A percentile compares a stretch with the other conserved stretches of the same genome.
Conservation (phyloP, 2,329 filamentous ascomycete genomes). For the Aspergillus neoniger region DNA sequence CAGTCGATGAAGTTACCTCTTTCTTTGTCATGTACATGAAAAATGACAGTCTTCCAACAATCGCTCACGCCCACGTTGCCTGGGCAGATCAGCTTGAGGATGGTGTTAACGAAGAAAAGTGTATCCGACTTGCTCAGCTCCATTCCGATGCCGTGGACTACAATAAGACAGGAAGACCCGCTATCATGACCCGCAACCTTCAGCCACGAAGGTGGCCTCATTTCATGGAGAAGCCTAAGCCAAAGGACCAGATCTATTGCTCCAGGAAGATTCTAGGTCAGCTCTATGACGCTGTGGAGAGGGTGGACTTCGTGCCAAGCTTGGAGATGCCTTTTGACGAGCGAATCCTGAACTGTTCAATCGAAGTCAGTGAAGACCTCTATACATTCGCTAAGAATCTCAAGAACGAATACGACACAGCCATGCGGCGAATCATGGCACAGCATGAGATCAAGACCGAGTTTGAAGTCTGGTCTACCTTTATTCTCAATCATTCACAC, state of each 20-base stretch:
- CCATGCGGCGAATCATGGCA: conserved; percentile 76
- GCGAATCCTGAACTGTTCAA: conserved; percentile 66
- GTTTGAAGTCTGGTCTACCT: conserved; percentile 89
- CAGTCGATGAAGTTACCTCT: conserved; percentile 69
- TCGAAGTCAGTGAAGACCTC: conserved; percentile 56
- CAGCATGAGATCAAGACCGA: conserved; percentile 83
- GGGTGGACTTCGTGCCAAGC: conserved; percentile 70
- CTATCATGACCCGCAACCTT: conserved; percentile 64
- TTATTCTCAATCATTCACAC: conserved; percentile 73
- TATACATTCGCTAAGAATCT: conserved; percentile 64
- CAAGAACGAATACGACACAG: conserved; percentile 76
- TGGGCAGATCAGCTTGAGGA: conserved; percentile 64
- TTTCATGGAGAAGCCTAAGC: conserved; percentile 73
- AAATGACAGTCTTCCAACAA: conserved; percentile 76
- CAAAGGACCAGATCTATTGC: conserved; percentile 56
- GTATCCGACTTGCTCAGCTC: conserved; percentile 72
- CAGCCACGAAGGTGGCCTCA: conserved; percentile 73
- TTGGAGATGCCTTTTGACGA: conserved; percentile 73
- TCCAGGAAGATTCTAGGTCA: conserved; percentile 74
- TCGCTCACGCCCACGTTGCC: conserved; percentile 80
- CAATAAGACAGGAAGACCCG: conserved; percentile 81
- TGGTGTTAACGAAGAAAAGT: conserved; percentile 69
- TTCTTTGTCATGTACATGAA: conserved; percentile 96
- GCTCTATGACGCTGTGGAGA: conserved; percentile 76
- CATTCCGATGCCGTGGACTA: conserved; percentile 95